Evolutionary conservation across 805 yeast genomes (phyloP), one percentile per base, ranked within the genome.

Genomic region (Maudiozyma bulderi): DNA sequence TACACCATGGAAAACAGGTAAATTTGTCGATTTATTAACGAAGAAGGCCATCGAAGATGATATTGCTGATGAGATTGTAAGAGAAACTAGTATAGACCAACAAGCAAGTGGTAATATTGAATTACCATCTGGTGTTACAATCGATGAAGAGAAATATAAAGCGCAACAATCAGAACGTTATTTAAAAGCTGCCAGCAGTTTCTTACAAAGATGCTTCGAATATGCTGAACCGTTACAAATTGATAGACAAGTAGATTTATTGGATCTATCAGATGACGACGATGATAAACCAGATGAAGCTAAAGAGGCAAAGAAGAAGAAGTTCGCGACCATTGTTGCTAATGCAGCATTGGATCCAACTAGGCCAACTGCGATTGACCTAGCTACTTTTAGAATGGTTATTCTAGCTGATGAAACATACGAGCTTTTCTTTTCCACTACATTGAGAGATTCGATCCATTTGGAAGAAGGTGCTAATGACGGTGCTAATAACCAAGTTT

Each of bases 351-450:
- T 88, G 38, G 86, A 88, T 60, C 96, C 96, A 3, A 73, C 77
- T 33, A 77, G 82, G 33, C 95, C 95, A 1, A 80, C 83, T 8
- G 79, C 70, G 50, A 74, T 90, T 47, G 86, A 84, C 47, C 70
- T 88, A 14, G 87, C 98, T 0, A 89, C 96, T 0, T 91, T 91
- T 69, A 73, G 98, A 53, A 91, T 91, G 99, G 95, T 93, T 1
- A 70, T 93, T 6, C 71, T 91, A 6, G 97, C 98, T 0, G 96
- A 90, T 63, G 98, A 89, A 59, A 86, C 96, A 0, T 84, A 88
- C 56, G 98, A 93, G 64, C 71, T 84, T 40, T 80, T 91, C 52
- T 93, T 93, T 68, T 74, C 86, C 11, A 70, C 73, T 29, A 83
- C 89, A 0, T 70, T 88, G 34, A 74, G 84, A 49, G 65, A 72